Evolutionary conservation across 345 rosid species (phyloP).

Genomic region (Eucalyptus grandis): DNA sequence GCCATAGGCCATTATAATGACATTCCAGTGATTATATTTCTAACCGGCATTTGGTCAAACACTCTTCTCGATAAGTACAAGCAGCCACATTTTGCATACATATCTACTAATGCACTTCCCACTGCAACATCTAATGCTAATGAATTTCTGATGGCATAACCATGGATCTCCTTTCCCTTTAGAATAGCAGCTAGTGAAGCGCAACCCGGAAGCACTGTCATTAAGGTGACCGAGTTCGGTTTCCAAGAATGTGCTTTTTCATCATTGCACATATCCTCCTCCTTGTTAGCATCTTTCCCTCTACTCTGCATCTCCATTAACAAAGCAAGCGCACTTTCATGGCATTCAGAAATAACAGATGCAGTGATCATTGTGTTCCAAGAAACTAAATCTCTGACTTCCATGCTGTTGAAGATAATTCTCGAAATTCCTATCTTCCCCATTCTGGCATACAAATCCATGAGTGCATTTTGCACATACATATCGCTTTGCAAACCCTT

Average conservation of each 20-base stretch:
- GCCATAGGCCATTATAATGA: conserved; percentile 85
- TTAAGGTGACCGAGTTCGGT: conserved; percentile 77
- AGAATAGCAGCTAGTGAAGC: conserved; percentile 64
- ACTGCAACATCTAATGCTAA: conserved; percentile 68
- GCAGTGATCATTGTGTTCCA: conserved; percentile 90
- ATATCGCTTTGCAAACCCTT: conserved; percentile 42
- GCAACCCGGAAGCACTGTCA: conserved; percentile 81
- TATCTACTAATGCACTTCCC: conserved; percentile 86
- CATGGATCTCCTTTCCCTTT: conserved; percentile 87
- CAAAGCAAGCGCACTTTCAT: conserved; percentile 45
- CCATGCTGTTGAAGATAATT: conserved; percentile 49
- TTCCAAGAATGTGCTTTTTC: conserved; percentile 9
- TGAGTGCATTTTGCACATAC: conserved; percentile 81
- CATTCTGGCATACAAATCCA: conserved; percentile 79
- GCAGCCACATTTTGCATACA: conserved; percentile 92
- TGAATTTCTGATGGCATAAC: conserved; percentile 61
- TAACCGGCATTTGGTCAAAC: conserved; percentile 52
- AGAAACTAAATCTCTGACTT: conserved; percentile 57
- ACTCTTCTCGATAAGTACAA: conserved; percentile 38
- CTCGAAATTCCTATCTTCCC: conserved; percentile 47
- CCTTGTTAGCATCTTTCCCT: neutral
- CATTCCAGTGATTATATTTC: conserved; percentile 86
- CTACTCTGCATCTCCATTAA: conserved; percentile 53
- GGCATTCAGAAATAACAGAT: conserved; percentile 41
- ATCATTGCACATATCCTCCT: neutral